A percentile compares a stretch with the other conserved stretches of the same genome.
Conservation (phyloP, 1,284 basidiomycete species). For the Mycena sp. region DNA sequence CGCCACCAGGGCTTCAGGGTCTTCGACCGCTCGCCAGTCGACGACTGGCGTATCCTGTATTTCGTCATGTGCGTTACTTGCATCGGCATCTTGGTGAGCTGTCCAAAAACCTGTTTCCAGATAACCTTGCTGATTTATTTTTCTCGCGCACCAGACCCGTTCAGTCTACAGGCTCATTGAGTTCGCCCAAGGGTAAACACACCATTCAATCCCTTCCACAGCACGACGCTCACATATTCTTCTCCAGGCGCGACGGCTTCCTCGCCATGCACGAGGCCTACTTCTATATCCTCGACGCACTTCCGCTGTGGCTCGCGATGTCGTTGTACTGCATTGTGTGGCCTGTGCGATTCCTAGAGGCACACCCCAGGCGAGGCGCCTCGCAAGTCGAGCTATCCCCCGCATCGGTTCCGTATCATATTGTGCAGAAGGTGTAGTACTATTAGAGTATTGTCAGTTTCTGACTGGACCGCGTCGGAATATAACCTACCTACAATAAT, state of each 20-base stretch:
- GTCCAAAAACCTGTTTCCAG: too few relatives aligned
- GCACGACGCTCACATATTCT: too few relatives aligned
- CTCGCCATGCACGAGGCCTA: conserved; percentile 8
- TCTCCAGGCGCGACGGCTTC: background rate
- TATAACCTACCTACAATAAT: too few relatives aligned
- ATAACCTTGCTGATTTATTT: too few relatives aligned
- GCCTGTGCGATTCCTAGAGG: background rate
- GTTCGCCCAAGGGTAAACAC: conserved; percentile 18
- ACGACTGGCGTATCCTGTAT: conserved; percentile 23
- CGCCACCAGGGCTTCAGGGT: background rate
- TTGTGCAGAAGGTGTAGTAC: too few relatives aligned
- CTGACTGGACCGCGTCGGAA: too few relatives aligned
- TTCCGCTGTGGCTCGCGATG: conserved; percentile 18
- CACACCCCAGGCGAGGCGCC: too few relatives aligned
- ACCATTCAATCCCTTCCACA: too few relatives aligned
- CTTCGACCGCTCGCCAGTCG: background rate
- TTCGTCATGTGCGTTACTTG: conserved; percentile 12
- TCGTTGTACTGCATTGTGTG: conserved; percentile 8
- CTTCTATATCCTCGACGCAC: conserved; percentile 6
- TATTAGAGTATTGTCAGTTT: too few relatives aligned
- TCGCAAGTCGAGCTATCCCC: too few relatives aligned
- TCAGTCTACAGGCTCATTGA: conserved; percentile 22
- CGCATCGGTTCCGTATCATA: too few relatives aligned
- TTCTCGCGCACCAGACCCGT: too few relatives aligned
- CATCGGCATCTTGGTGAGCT: conserved; percentile 13